Base-by-base conservation (phyloP, 805 yeast species). In the Starmerella khaoyaiensis region DNA sequence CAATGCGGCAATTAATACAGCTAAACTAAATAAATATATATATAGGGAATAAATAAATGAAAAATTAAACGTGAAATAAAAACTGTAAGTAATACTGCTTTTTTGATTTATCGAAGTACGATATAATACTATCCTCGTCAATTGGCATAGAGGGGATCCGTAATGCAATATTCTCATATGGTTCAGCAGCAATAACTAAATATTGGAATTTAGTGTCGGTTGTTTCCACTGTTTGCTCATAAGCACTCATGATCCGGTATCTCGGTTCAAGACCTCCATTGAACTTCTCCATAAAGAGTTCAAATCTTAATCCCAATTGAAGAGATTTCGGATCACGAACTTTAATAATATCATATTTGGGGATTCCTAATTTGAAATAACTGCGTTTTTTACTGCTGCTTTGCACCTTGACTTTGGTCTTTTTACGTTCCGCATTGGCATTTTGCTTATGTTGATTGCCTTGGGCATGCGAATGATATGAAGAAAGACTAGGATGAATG, bases 381-480 rank as follows among this genome's bases (percentile, higher is more conserved):
- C 16, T 8, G 8, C 14, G 15, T 72, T 22, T 21, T 31, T 6
- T 4, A 14, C 6, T 21, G 31, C n/a, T 17, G n/a, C 23, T 9
- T 9, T 18, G 23, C 12, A 18, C 18, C 33, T 18, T 11, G 47
- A 23, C 10, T 15, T 8, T 12, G 17, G 37, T n/a, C 18, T 14
- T 7, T 19, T 4, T 4, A 33, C 31, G 48, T 44, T 37, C 59
- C 24, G 41, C 44, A 73, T 68, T 46, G 77, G 72, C 22, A 86
- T 76, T 79, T 47, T 74, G 54, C 42, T 75, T 81, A 59, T 87
- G 98, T 53, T 79, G 79, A 46, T 72, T 70, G 14, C 96, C 96
- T 33, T 78, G 76, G 4, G 87, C 65, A 55, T 87, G 98, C 3
- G 90, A 67, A 16, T 84, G 64, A 46, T 82, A 90, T 18, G 90